Conservation (phyloP, 805 yeast species). For the Ogataea polymorpha region DNA sequence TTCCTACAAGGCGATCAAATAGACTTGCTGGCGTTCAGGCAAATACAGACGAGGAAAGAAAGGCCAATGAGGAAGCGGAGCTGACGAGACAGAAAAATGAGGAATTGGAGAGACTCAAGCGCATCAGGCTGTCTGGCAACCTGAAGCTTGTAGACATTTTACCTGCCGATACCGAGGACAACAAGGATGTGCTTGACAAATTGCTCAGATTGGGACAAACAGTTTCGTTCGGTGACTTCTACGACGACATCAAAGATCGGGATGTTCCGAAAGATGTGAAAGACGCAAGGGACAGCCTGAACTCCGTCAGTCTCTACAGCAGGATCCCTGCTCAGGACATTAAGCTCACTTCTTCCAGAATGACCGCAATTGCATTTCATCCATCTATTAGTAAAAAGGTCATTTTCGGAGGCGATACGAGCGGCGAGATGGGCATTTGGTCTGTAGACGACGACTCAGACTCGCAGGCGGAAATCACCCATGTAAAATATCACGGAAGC, state of each 20-base stretch:
- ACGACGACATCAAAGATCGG: slow-evolving; percentile 43
- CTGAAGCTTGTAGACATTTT: slow-evolving; percentile 56
- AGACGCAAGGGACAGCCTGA: slow-evolving; percentile 52
- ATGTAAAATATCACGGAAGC: slow-evolving; percentile 72
- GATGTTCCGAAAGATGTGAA: slow-evolving; percentile 43
- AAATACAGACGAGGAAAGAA: slow-evolving; percentile 45
- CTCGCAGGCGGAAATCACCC: slow-evolving; percentile 52
- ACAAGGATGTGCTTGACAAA: slow-evolving; percentile 29
- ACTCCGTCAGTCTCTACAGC: slow-evolving; percentile 47
- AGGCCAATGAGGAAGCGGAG: slow-evolving; percentile 35
- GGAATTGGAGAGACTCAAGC: slow-evolving; percentile 45
- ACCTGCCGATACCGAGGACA: slow-evolving; percentile 37
- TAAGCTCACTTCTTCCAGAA: slow-evolving; percentile 66
- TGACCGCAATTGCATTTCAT: slow-evolving; percentile 73
- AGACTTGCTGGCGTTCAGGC: slow-evolving; percentile 68
- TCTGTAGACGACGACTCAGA: slow-evolving; percentile 49
- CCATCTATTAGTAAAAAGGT: slow-evolving; percentile 63
- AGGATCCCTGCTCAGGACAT: slow-evolving; percentile 66
- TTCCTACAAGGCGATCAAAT: slow-evolving; percentile 73
- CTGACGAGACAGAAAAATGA: slow-evolving; percentile 35
- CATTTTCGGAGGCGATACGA: slow-evolving; percentile 82
- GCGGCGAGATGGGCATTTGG: slow-evolving; percentile 90
- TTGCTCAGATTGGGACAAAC: slow-evolving; percentile 43
- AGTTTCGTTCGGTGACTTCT: slow-evolving; percentile 71
- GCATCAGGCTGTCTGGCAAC: slow-evolving; percentile 63